A percentile compares a stretch with the other conserved stretches of the same genome.
Conservation (phyloP, 2,329 filamentous ascomycete species). For the Zelopaecilomyces penicillatus region DNA sequence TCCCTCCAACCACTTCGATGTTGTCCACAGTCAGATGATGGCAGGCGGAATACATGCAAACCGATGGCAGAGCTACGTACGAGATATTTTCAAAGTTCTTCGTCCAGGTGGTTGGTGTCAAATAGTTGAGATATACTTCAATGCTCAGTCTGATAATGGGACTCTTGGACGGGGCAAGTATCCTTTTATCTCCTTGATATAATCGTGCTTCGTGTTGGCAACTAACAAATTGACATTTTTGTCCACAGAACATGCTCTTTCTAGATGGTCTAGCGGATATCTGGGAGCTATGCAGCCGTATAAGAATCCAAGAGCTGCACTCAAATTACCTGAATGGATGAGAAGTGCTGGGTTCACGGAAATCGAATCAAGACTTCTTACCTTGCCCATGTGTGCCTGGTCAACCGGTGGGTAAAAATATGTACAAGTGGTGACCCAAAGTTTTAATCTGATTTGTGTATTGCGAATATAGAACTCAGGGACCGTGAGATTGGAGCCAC, state of each 20-base stretch:
- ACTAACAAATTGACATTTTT: slow-evolving; percentile 4
- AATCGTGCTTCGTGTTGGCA: not conserved
- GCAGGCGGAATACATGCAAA: slow-evolving; percentile 61
- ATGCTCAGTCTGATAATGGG: slow-evolving; percentile 79
- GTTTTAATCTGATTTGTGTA: not conserved
- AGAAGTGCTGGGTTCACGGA: slow-evolving; percentile 57
- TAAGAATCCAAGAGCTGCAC: slow-evolving; percentile 59
- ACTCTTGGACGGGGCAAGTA: slow-evolving; percentile 54
- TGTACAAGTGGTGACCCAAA: too few relatives aligned
- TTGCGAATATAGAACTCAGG: slow-evolving; percentile 33
- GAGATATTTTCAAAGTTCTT: slow-evolving; percentile 64
- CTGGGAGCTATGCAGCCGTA: slow-evolving; percentile 50
- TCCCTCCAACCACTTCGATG: slow-evolving; percentile 62
- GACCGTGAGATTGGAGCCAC: slow-evolving; percentile 44
- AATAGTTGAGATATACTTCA: slow-evolving; percentile 80
- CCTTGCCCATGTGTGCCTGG: slow-evolving; percentile 63
- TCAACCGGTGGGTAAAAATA: slow-evolving; percentile 43
- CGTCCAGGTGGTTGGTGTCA: slow-evolving; percentile 78
- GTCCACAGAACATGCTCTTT: slow-evolving; percentile 50
- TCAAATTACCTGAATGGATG: slow-evolving; percentile 52
- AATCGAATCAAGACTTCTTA: slow-evolving; percentile 57
- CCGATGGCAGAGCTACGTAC: slow-evolving; percentile 68
- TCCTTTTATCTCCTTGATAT: not conserved
- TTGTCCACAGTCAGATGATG: slow-evolving; percentile 72
- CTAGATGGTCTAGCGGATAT: slow-evolving; percentile 59